These are phyloP conservation scores for Lactarius psammicola DNA, from an alignment of 768 basidiomycete species.

Conservation along the genomic window DNA sequence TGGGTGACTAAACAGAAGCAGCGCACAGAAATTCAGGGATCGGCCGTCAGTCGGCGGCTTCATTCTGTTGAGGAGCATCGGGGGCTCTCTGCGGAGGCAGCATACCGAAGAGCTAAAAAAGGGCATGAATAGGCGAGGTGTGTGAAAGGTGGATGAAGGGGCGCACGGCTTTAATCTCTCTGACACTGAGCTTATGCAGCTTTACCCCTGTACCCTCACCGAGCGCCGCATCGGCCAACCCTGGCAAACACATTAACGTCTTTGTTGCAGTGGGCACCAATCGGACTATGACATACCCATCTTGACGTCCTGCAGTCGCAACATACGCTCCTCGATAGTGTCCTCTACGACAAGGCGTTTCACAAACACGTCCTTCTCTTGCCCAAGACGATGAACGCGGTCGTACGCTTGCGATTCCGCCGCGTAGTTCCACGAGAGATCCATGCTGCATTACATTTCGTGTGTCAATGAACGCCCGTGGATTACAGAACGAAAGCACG, in stretches of 20 bases:
- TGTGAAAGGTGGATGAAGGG: not conserved
- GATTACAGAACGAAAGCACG: slow-evolving; percentile 5
- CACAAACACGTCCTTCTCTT: slow-evolving; percentile 65
- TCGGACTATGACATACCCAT: slow-evolving; percentile 39
- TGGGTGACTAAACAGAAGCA: not conserved
- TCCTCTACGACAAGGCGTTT: slow-evolving; percentile 64
- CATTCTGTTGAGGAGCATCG: not conserved
- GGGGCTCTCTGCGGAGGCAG: slow-evolving; percentile 1
- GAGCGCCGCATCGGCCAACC: slow-evolving; percentile 65
- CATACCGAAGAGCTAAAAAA: slow-evolving; percentile 36
- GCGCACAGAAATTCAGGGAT: not conserved
- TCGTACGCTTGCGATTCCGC: slow-evolving; percentile 63
- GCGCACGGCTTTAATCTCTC: slow-evolving; percentile 61
- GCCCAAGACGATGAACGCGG: slow-evolving; percentile 67
- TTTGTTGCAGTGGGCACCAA: not conserved
- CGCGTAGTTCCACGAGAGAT: slow-evolving; percentile 73
- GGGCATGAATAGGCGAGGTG: not conserved
- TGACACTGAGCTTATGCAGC: slow-evolving; percentile 64
- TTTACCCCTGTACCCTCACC: slow-evolving; percentile 65
- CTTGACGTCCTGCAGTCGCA: slow-evolving; percentile 68
- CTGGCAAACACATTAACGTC: slow-evolving; percentile 31
- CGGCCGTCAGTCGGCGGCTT: not conserved
- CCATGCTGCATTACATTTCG: slow-evolving; percentile 47
- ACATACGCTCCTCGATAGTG: slow-evolving; percentile 77
- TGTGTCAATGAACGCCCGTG: not conserved